phyloP scores from a whole-genome alignment of 306 rosid species.

The Lathyrus sativus region DNA sequence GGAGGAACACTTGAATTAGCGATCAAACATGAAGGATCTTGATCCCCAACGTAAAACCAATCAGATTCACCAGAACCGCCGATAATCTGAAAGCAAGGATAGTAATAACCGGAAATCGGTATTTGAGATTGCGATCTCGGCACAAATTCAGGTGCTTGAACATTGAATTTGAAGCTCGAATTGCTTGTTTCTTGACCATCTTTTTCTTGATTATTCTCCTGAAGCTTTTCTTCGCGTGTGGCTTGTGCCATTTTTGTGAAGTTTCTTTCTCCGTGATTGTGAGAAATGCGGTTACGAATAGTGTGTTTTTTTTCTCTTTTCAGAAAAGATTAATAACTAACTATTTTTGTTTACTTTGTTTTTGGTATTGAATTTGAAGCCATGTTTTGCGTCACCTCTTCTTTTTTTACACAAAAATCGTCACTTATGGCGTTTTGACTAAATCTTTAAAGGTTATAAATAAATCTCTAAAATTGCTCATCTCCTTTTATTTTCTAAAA shows the following conservation, averaged over 20 bases:
- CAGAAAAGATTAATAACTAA: constrained; percentile 45
- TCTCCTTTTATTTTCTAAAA: not conserved
- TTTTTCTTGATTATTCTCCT: constrained; percentile 34
- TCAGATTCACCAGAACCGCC: constrained; percentile 70
- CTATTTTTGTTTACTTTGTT: constrained; percentile 32
- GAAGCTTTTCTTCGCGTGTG: constrained; percentile 47
- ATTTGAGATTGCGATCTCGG: constrained; percentile 75
- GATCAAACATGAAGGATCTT: constrained; percentile 63
- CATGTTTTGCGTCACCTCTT: constrained; percentile 54
- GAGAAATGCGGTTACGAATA: not conserved
- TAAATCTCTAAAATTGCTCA: constrained; percentile 18
- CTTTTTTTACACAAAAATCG: constrained; percentile 17
- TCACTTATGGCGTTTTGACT: constrained; percentile 42
- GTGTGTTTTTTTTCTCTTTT: no score
- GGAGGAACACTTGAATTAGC: constrained; percentile 41
- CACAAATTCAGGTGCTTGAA: constrained; percentile 92
- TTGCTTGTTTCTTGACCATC: constrained; percentile 39
- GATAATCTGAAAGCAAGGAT: constrained; percentile 74
- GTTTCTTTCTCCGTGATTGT: constrained; percentile 14
- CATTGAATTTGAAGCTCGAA: constrained; percentile 74
- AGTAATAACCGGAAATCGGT: constrained; percentile 72
- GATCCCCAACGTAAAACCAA: constrained; percentile 79
- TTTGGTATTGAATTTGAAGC: constrained; percentile 39
- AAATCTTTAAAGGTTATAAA: constrained; percentile 47
- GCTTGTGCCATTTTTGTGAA: constrained; percentile 55